Evolutionary conservation across 2,329 filamentous ascomycete genomes (phyloP).

Genomic region (Diaporthe ilicicola): DNA sequence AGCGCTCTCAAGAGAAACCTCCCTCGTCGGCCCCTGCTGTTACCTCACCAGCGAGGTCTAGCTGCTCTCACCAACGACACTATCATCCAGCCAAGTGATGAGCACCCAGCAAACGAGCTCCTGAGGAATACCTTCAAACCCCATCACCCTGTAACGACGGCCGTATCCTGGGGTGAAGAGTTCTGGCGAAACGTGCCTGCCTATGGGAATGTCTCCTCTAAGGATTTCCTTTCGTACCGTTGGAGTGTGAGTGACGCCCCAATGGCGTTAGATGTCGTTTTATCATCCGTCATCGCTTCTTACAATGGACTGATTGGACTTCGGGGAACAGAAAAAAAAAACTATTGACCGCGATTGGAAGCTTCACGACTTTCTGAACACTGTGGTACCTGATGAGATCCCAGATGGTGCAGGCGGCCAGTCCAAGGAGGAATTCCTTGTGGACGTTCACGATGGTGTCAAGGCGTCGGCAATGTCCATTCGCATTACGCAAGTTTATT

Average conservation of each 20-base stretch:
- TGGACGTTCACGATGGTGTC: constrained; percentile 62
- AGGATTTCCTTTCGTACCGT: constrained; percentile 60
- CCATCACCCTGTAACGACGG: not conserved
- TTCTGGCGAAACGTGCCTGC: constrained; percentile 61
- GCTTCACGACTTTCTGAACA: constrained; percentile 57
- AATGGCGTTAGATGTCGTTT: no score
- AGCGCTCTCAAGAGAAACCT: not conserved
- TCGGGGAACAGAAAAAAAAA: constrained; percentile 41
- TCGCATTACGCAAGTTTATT: constrained; percentile 57
- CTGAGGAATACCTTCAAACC: not conserved
- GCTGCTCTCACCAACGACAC: not conserved
- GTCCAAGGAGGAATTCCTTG: constrained; percentile 61
- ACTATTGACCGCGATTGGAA: constrained; percentile 57
- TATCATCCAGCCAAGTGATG: not conserved
- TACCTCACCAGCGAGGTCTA: not conserved
- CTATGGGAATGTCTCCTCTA: constrained; percentile 56
- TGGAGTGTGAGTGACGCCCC: constrained; percentile 59
- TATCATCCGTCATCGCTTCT: no score
- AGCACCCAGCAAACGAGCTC: not conserved
- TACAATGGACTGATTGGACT: not conserved
- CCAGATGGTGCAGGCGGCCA: constrained; percentile 48
- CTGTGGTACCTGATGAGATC: constrained; percentile 59
- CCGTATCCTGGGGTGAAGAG: constrained; percentile 38
- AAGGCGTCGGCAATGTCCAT: constrained; percentile 66
- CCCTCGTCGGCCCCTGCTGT: not conserved